These are phyloP conservation scores for Secale cereale DNA, from an alignment of 176 grass and related monocot genomes.

Conservation along the genomic window DNA sequence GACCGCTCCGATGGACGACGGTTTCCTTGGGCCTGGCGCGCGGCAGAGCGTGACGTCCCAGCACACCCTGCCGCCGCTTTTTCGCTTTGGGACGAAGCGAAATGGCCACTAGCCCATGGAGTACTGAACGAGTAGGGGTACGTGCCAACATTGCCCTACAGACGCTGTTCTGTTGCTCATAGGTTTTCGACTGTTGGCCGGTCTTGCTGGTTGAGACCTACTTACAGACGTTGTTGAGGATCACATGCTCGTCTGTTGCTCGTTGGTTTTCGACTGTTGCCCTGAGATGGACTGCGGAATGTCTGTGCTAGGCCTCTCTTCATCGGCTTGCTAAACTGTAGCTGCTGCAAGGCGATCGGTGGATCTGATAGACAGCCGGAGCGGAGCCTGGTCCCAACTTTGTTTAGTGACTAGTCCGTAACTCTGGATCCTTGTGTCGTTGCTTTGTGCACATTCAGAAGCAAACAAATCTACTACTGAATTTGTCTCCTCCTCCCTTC, in stretches of 20 bases:
- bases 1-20: neutral
- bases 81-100: neutral
- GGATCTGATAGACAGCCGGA: no score
- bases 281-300: no score
- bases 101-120: neutral
- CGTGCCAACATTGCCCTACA: neutral
- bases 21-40: neutral
- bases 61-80: constrained; percentile 20
- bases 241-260: no score
- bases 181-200: neutral
- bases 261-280: neutral
- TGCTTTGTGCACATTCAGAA: neutral
- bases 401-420: no score
- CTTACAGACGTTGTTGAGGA: neutral
- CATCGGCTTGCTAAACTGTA: neutral
- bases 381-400: no score
- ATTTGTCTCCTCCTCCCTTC: neutral
- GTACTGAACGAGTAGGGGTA: no score
- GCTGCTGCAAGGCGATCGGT: no score
- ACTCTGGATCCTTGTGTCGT: no score
- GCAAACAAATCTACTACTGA: constrained; percentile 4
- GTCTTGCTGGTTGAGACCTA: no score
- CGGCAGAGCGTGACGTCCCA: constrained; percentile 36
- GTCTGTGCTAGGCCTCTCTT: no score
- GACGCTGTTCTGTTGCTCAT: neutral